Evolutionary conservation across 139 green algal genomes (phyloP), one percentile per base, ranked within the genome.

Genomic region (Micromonas pusilla): DNA sequence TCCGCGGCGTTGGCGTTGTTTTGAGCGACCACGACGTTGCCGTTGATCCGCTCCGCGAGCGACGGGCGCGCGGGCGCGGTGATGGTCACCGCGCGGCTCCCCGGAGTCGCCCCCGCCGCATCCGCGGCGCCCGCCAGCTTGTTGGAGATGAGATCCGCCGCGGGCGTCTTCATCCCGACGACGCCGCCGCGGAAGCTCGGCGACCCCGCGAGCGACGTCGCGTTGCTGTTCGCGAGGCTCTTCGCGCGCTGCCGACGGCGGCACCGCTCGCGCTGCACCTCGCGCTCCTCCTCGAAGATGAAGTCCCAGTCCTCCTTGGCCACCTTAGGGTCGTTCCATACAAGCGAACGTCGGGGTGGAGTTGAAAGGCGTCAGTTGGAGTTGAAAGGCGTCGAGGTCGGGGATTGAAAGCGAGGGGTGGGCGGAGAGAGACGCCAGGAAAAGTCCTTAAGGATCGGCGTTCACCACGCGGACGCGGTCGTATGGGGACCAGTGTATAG

Each of bases 201-300:
- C 23, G n/a, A 30, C 9, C n/a, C 62, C n/a, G n/a, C 25, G 62
- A 68, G 65, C 21, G 13, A 33, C 28, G 26, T 13, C 13, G 26
- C 13, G 65, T 25, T n/a, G n/a, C n/a, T n/a, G n/a, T n/a, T n/a
- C n/a, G n/a, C 26, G 65, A 72, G 23, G 26, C 26, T n/a, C n/a
- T n/a, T n/a, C 33, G 32, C 28, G 32, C 65, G 26, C 23, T 68
- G 36, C 57, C 77, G 3, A 6, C 23, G 37, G 34, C 77, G 2
- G 63, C 34, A 26, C 25, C 60, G 70, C 66, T 78, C 38, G 19
- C 54, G 62, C 78, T 83, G 78, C 37, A 54, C n/a, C 37, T 86
- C 73, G 36, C 78, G 81, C 53, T 86, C 82, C 21, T 73, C 66
- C 28, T 34, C 73, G 45, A 82, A 82, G 70, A 87, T 83, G 16